Evolutionary conservation across 176 grass and related monocot species (phyloP), one percentile per base, ranked within the genome.

Genomic region (Oropetium thomaeum): DNA sequence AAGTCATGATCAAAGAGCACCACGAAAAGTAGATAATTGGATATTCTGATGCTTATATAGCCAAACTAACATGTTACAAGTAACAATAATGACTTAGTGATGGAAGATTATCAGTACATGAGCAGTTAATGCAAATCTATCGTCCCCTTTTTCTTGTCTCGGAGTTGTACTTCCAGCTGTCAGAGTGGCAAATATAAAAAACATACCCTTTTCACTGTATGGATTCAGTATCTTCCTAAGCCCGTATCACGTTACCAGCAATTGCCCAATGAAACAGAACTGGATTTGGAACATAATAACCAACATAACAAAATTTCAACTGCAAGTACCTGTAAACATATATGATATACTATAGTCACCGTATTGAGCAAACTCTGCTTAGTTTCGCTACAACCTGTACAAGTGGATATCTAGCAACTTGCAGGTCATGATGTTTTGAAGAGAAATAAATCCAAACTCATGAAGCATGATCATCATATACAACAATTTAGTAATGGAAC

Each of bases 181-280:
- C 12, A 83, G 60, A 83, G 60, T 41, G 76, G 15, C 19, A 84
- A 49, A 75, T 42, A 44, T n/a, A n/a, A n/a, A n/a, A n/a, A n/a
- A n/a, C 12, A 78, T 22, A 0, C 58, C 58, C 15, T 45, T 45
- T 19, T 58, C 67, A 12, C 13, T 66, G 16, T 17, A 28, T 30
- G 26, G 8, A 19, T 69, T 57, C 7, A 16, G 28, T 29, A 10
- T 22, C 75, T 30, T 17, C 17, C 30, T 25, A 65, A 23, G 71
- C 9, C 17, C 70, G 10, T 31, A 11, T 16, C n/a, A 44, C 66
- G 48, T 61, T 35, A 7, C 39, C 22, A 58, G 0, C n/a, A 80
- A 57, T 28, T 35, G 78, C 28, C 2, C 9, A 62, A 33, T 14
- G 22, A 53, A 55, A 25, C 27, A 57, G 53, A 57, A 57, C 23